Evolutionary conservation across 148 eudicot genomes (phyloP).

Genomic region (Cornus suecica): DNA sequence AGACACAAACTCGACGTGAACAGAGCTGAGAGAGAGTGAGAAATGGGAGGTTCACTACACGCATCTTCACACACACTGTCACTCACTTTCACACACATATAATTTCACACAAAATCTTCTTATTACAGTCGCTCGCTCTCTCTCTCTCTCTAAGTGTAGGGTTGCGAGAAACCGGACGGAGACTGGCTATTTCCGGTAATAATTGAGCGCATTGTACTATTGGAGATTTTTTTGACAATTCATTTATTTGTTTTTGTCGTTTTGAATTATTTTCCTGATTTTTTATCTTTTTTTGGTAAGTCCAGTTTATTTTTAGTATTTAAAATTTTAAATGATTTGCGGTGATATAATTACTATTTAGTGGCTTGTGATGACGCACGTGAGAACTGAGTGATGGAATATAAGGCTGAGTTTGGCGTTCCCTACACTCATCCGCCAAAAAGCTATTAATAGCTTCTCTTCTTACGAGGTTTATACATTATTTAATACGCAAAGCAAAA

Average conservation of each 20-base stretch:
- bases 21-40: background rate
- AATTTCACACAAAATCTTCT: slow-evolving; percentile 4
- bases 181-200: slow-evolving; percentile 21
- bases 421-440: slow-evolving; percentile 16
- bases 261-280: background rate
- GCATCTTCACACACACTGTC: slow-evolving; percentile 2
- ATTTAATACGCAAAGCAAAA: no score
- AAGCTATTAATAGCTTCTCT: background rate
- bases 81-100: background rate
- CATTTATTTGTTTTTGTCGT: background rate
- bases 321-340: background rate
- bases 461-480: background rate
- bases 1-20: slow-evolving; percentile 8
- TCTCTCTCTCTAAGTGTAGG: background rate
- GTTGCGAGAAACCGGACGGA: slow-evolving; percentile 12
- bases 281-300: background rate
- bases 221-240: background rate
- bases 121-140: background rate
- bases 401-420: slow-evolving; percentile 14
- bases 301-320: background rate
- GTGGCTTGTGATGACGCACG: slow-evolving; percentile 17
- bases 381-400: slow-evolving; percentile 2
- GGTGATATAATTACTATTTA: no score
- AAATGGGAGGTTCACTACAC: background rate
- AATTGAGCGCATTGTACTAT: slow-evolving; percentile 5